A percentile compares a stretch with the other conserved stretches of the same genome.
phyloP scores from a whole-genome alignment of 257 asterid species.

The Fraxinus excelsior region DNA sequence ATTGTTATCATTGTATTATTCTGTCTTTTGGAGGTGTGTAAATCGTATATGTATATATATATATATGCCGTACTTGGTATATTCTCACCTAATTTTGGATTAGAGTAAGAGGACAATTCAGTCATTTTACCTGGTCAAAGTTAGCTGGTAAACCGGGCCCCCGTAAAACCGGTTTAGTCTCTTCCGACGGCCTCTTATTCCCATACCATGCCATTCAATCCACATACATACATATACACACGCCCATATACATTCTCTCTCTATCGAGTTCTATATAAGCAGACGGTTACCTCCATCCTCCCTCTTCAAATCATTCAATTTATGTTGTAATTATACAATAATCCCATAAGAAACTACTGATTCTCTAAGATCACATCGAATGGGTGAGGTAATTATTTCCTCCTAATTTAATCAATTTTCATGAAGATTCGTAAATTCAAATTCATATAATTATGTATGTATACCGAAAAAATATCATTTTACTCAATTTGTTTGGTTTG shows the following conservation, averaged over 20 bases:
- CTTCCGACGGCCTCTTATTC: not conserved
- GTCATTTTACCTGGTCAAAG: not conserved
- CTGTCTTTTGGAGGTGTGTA: too few species aligned
- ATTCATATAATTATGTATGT: not conserved
- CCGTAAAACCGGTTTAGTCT: not conserved
- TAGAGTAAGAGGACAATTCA: not conserved
- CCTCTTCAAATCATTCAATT: not conserved
- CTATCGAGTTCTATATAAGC: not conserved
- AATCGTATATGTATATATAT: too few species aligned
- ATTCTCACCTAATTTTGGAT: not conserved
- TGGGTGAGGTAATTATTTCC: not conserved
- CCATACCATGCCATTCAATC: not conserved
- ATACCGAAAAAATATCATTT: not conserved
- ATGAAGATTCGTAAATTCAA: not conserved
- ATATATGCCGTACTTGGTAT: not conserved
- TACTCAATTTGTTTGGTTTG: slow-evolving; percentile 3
- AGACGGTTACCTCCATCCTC: not conserved
- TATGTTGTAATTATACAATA: not conserved
- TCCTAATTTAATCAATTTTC: not conserved
- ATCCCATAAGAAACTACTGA: not conserved
- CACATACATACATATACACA: not conserved
- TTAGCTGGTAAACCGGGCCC: not conserved
- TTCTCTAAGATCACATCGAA: not conserved
- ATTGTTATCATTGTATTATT: too few species aligned
- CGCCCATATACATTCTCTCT: not conserved